Evolutionary conservation across 1,139 yeast species (phyloP), one percentile per base, ranked within the genome.

Genomic region (Geotrichum restrictum): DNA sequence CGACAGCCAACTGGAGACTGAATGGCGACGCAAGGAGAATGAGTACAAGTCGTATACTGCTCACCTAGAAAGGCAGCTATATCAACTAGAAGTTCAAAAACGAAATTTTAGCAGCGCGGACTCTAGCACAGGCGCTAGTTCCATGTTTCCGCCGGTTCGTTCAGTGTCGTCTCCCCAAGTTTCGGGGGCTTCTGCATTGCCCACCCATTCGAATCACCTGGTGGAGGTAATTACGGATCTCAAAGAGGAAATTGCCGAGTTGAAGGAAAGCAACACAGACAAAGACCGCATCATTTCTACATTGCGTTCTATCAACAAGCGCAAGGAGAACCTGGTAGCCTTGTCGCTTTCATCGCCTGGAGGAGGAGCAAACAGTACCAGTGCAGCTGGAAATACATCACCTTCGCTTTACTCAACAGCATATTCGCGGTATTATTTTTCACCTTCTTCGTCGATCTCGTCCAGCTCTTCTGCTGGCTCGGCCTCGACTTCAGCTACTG

Each of bases 221-320:
- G 60, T 59, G 34, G 65, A 64, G 31, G 56, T 71, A 24, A 59
- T 83, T 55, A 75, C 74, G 55, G 89, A 83, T 40, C 84, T 85
- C 60, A 83, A 79, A 57, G 89, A 82, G 50, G 95, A 87, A 64
- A 80, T 88, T 10, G 65, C 72, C 48, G 88, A 82, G 53, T 72
- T 89, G 60, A 78, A 78, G 61, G 85, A 80, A 56, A 74, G 78
- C 48, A 68, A 87, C 49, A 76, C 78, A 51, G 79, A 80, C 60
- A 89, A 88, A 66, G 95, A 88, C 60, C 83, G 83, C 49, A 82
- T 89, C 57, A 87, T 89, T 53, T 79, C 79, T 57, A 89, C 94
- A 8, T 72, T 89, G 31, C 55, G 66, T 14, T 61, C 67, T 11
- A 56, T 64, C 38, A 61, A 62, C 51, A 61, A 60, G 49, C 61